Base-by-base conservation (phyloP, 2,329 filamentous ascomycete genomes). In the Paraphoma sp. region DNA sequence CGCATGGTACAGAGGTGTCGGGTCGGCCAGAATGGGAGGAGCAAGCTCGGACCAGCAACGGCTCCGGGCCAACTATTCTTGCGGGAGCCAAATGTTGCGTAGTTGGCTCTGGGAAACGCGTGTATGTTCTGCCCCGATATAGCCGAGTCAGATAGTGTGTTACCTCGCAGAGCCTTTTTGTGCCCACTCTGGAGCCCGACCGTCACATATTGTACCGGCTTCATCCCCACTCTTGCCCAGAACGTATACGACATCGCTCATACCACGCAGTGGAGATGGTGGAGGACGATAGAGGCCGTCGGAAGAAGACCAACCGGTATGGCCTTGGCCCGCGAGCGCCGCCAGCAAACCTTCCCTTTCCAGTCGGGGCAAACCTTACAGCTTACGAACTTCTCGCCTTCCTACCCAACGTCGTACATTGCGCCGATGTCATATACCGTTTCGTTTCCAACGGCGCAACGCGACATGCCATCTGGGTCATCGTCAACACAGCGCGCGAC, bases 301-400 rank as follows among this genome's bases (percentile, higher is more conserved):
- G 14, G 1, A 46, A n/a, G 41, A 51, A 29, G 40, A 16, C 38
- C 7, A 36, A 9, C 29, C 23, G 12, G 28, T 29, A 29, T 16
- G 42, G 12, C 7, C 60, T 64, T 44, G 53, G 53, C n/a, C 43
- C 52, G 6, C 45, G 33, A 17, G 62, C 57, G 23, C 62, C 59
- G 3, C 23, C 59, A 3, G 42, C 45, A 6, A 54, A 57, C 6
- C 45, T 69, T 28, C 57, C 54, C n/a, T 71, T 71, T 44, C 61
- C 60, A 2, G 16, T 29, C 1, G 11, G 44, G 16, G 63, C 65
- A 6, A 64, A 69, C 12, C 38, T 71, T 9, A 70, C 66, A 4
- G 64, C 57, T 6, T 61, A 56, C 38, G 70, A 72, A 53, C 56
- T 71, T 12, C 54, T 68, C 2, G 53, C 62, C 2, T 73, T 68